Evolutionary conservation across 352 stramenopile species (phyloP).

Genomic region (Pythium aphanidermatum): DNA sequence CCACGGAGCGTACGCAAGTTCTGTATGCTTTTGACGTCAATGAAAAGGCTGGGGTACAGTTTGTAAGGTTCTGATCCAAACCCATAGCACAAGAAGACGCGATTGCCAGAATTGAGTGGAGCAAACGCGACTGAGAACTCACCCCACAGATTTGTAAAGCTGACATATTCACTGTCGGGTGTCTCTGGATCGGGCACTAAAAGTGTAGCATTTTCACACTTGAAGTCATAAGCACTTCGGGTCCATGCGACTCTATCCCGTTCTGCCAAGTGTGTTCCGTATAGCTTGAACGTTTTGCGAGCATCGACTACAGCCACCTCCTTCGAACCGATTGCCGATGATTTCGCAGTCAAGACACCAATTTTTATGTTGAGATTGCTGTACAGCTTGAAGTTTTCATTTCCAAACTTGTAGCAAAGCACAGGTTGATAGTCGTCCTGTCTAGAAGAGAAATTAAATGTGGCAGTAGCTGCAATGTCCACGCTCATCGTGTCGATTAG

Average conservation of each 20-base stretch:
- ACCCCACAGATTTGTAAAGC: slow-evolving; percentile 24
- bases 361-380: slow-evolving; percentile 38
- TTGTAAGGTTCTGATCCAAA: slow-evolving; percentile 53
- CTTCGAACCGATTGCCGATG: slow-evolving; percentile 25
- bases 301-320: slow-evolving; percentile 43
- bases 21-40: slow-evolving; percentile 56
- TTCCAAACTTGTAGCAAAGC: slow-evolving; percentile 62
- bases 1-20: slow-evolving; percentile 42
- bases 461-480: slow-evolving; percentile 18
- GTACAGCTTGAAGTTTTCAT: slow-evolving; percentile 53
- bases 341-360: slow-evolving; percentile 40
- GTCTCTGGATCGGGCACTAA: slow-evolving; percentile 22
- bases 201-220: slow-evolving; percentile 34
- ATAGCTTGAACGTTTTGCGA: slow-evolving; percentile 40
- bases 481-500: slow-evolving; percentile 35
- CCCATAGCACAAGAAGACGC: slow-evolving; percentile 59
- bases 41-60: slow-evolving; percentile 33
- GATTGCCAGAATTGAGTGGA: slow-evolving; percentile 40
- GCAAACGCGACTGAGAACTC: slow-evolving; percentile 35
- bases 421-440: slow-evolving; percentile 48
- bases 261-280: slow-evolving; percentile 36
- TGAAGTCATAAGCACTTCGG: slow-evolving; percentile 7
- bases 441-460: slow-evolving; percentile 42
- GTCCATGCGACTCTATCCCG: slow-evolving; percentile 54
- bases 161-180: slow-evolving; percentile 41